These are phyloP conservation scores for Corylus heterophylla DNA, from an alignment of 306 rosid genomes.

Conservation along the genomic window DNA sequence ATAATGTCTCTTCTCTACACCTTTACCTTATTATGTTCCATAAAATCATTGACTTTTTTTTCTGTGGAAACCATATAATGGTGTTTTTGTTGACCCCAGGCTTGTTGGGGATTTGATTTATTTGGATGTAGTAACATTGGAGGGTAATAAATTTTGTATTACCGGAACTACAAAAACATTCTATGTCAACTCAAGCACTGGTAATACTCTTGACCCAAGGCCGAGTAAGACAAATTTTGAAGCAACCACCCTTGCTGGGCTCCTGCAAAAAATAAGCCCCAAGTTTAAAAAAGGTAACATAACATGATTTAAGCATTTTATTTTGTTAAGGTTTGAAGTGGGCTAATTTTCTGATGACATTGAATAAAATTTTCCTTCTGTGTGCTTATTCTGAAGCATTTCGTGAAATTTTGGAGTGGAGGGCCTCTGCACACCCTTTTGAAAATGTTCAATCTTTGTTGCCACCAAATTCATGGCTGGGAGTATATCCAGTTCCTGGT, in stretches of 20 bases:
- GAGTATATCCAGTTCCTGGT: constrained; percentile 83
- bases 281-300: constrained; percentile 83
- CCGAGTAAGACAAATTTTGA: constrained; percentile 73
- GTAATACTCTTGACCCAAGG: constrained; percentile 67
- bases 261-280: constrained; percentile 86
- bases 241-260: constrained; percentile 83
- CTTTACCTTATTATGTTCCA: constrained; percentile 11
- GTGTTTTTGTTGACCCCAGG: constrained; percentile 51
- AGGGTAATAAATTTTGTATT: constrained; percentile 81
- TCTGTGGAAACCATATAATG: constrained; percentile 6
- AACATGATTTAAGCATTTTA: constrained; percentile 14
- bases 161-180: constrained; percentile 80
- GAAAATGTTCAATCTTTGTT: constrained; percentile 94
- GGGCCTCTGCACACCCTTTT: constrained; percentile 95
- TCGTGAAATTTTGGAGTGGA: constrained; percentile 89
- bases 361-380: constrained; percentile 6
- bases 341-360: constrained; percentile 6
- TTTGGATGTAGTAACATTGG: constrained; percentile 84
- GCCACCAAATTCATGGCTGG: constrained; percentile 97
- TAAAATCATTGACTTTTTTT: constrained; percentile 4
- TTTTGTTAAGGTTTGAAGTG: constrained; percentile 12
- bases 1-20: constrained; percentile 3
- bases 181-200: constrained; percentile 85
- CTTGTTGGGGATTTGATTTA: constrained; percentile 96
- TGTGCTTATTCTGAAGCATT: constrained; percentile 59